A percentile compares a stretch with the other conserved stretches of the same genome.
phyloP scores from a whole-genome alignment of 164 flowering plant genomes.

The Annona squamosa region DNA sequence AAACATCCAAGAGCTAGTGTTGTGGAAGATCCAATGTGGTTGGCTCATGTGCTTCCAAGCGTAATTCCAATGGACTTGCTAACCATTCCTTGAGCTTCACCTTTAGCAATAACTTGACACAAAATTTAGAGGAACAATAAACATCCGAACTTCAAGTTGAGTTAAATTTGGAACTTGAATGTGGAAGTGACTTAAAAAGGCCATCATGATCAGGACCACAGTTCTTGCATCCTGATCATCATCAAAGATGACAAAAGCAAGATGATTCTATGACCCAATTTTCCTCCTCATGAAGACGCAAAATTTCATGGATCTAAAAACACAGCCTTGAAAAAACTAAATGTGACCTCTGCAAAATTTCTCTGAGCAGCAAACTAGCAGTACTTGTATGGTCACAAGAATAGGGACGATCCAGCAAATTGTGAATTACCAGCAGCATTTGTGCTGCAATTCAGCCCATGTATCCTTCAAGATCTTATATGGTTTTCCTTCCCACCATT shows the following conservation, averaged over 20 bases:
- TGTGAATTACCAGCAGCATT: too few species aligned
- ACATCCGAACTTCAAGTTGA: background rate
- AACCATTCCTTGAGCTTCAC: slow-evolving; percentile 99
- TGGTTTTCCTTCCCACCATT: too few species aligned
- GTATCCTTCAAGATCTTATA: too few species aligned
- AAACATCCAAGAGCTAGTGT: slow-evolving; percentile 70
- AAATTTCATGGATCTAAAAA: background rate
- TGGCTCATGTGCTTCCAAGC: slow-evolving; percentile 82
- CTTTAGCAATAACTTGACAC: slow-evolving; percentile 92
- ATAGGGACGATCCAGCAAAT: too few species aligned
- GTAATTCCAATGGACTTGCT: slow-evolving; percentile 86
- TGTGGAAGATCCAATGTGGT: slow-evolving; percentile 61
- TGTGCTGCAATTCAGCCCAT: too few species aligned
- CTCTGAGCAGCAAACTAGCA: slow-evolving; percentile 75
- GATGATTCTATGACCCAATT: background rate
- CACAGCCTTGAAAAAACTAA: background rate
- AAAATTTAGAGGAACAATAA: background rate
- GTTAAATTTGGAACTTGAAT: background rate
- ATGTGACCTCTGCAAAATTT: slow-evolving; percentile 92
- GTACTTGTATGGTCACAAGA: too few species aligned
- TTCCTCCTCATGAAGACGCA: background rate
- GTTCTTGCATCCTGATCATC: background rate
- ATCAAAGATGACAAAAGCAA: background rate
- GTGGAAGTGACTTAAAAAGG: background rate
- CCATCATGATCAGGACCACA: background rate